Evolutionary conservation across 352 stramenopile genomes (phyloP).

Genomic region (Phytophthora lateralis): DNA sequence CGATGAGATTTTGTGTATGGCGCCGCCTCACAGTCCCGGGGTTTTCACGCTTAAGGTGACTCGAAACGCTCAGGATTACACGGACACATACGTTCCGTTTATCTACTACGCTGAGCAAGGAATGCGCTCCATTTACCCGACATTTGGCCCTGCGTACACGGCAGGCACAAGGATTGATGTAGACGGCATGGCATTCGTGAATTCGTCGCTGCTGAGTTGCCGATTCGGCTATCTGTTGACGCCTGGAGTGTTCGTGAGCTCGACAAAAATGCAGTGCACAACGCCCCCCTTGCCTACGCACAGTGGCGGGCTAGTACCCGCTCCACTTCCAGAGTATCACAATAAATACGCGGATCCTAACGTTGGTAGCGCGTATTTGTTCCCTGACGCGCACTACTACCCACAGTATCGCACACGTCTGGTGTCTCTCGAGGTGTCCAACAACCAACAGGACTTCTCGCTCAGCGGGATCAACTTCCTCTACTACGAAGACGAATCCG

Average conservation of each 20-base stretch:
- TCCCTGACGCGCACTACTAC: constrained; percentile 85
- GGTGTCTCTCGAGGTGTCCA: constrained; percentile 93
- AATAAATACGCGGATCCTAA: constrained; percentile 66
- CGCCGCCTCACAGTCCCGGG: constrained; percentile 69
- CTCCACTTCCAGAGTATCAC: constrained; percentile 75
- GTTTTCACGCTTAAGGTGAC: constrained; percentile 87
- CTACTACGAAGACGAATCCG: constrained; percentile 89
- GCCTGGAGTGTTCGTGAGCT: constrained; percentile 82
- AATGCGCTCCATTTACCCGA: constrained; percentile 79
- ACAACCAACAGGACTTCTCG: constrained; percentile 96
- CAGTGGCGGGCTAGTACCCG: constrained; percentile 57
- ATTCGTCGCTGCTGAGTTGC: constrained; percentile 84
- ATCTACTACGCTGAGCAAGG: constrained; percentile 84
- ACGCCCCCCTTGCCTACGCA: constrained; percentile 72
- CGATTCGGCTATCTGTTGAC: constrained; percentile 87
- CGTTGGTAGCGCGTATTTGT: constrained; percentile 73
- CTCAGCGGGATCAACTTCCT: constrained; percentile 91
- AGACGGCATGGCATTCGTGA: constrained; percentile 88
- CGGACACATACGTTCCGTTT: constrained; percentile 64
- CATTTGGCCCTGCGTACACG: constrained; percentile 83
- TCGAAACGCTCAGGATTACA: constrained; percentile 94
- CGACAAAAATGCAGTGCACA: constrained; percentile 82
- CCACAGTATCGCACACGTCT: constrained; percentile 88
- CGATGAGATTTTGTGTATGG: constrained; percentile 74
- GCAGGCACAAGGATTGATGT: constrained; percentile 88